Percentiles rank a stretch among this genome's conserved stretches.
These are phyloP conservation scores for Luffa aegyptiaca DNA, from an alignment of 306 rosid genomes.

Conservation along the genomic window DNA sequence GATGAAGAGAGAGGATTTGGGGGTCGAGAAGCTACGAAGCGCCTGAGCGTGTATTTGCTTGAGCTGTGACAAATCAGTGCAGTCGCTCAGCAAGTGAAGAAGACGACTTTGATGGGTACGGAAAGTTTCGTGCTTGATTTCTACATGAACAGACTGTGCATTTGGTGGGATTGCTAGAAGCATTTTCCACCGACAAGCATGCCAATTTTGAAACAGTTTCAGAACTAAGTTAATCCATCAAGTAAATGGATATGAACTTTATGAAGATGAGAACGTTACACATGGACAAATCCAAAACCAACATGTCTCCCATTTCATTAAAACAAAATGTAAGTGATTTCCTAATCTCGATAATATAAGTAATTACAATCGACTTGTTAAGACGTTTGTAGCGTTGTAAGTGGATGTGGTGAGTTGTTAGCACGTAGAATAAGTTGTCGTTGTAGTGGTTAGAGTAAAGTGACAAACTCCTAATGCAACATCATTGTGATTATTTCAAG, in stretches of 20 bases:
- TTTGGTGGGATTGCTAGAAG: constrained; percentile 17
- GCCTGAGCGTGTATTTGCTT: constrained; percentile 72
- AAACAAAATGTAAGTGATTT: too few species aligned
- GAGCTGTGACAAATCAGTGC: constrained; percentile 30
- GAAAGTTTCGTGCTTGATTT: constrained; percentile 11
- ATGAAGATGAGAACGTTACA: background rate
- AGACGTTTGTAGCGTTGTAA: too few species aligned
- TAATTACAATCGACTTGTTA: too few species aligned
- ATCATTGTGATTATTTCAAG: too few species aligned
- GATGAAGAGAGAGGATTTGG: constrained; percentile 37
- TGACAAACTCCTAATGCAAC: too few species aligned
- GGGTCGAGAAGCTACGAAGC: constrained; percentile 39
- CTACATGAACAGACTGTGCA: constrained; percentile 1
- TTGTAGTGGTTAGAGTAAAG: too few species aligned
- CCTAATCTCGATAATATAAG: too few species aligned
- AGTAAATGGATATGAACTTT: background rate
- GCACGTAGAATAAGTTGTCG: too few species aligned
- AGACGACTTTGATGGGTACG: constrained; percentile 22
- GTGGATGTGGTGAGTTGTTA: too few species aligned
- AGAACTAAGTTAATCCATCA: background rate
- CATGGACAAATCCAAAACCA: background rate
- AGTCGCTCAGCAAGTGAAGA: constrained; percentile 32
- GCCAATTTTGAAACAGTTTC: background rate
- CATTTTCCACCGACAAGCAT: constrained; percentile 14
- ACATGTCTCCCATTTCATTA: background rate